phyloP scores from a whole-genome alignment of 2,329 filamentous ascomycete species.

The Fusarium acutatum region DNA sequence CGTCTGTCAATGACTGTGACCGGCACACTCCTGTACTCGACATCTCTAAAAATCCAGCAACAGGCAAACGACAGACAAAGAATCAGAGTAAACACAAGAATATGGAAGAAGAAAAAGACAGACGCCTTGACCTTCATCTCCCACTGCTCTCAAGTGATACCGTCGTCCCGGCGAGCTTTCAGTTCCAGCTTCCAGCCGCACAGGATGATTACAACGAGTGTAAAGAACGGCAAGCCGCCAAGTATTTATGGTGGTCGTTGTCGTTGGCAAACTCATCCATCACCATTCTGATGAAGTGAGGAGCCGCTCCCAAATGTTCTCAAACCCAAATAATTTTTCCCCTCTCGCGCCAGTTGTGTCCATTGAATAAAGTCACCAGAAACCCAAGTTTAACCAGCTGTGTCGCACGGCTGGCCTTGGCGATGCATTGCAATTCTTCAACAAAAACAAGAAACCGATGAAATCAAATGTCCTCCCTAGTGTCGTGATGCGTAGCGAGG shows the following conservation, averaged over 20 bases:
- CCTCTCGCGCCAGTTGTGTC: conserved; percentile 37
- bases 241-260: conserved; percentile 36
- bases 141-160: conserved; percentile 42
- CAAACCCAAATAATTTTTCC: conserved; percentile 23
- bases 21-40: conserved; percentile 44
- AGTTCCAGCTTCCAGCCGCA: conserved; percentile 50
- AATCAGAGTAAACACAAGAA: conserved; percentile 52
- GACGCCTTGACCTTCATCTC: conserved; percentile 5
- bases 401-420: conserved; percentile 14
- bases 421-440: conserved; percentile 40
- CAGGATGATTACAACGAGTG: conserved; percentile 61
- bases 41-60: conserved; percentile 38
- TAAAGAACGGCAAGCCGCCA: conserved; percentile 56
- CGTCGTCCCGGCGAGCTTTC: conserved; percentile 44
- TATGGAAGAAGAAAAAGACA: conserved; percentile 30
- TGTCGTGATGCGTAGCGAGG: conserved; percentile 43
- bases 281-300: conserved; percentile 28
- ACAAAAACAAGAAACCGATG: conserved; percentile 26
- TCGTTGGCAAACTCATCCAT: conserved; percentile 38
- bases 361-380: conserved; percentile 25
- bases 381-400: conserved; percentile 35
- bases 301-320: conserved; percentile 16
- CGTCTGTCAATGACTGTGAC: conserved; percentile 43
- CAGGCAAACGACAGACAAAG: conserved; percentile 46
- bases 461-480: conserved; percentile 41